Percentiles rank a stretch among this genome's conserved stretches.
phyloP scores from a whole-genome alignment of 1,139 yeast genomes.

The Suhomyces coccinellae region DNA sequence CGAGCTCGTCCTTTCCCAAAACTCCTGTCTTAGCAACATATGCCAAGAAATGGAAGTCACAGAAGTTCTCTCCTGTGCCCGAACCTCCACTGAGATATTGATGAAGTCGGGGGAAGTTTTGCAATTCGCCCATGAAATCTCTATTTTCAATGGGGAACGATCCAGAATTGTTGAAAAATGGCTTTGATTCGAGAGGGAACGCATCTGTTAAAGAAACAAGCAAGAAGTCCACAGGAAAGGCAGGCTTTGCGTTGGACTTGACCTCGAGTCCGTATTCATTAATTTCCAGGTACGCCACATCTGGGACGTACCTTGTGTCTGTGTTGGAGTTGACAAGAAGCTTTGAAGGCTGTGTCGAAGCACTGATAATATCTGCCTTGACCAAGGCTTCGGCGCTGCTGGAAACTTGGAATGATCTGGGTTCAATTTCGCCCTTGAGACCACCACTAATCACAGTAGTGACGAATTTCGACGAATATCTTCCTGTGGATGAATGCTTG shows the following conservation, averaged over 20 bases:
- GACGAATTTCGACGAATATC: conserved; percentile 83
- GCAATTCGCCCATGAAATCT: conserved; percentile 70
- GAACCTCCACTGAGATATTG: conserved; percentile 45
- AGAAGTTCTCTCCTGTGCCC: conserved; percentile 42
- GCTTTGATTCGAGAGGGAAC: conserved; percentile 68
- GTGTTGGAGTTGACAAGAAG: conserved; percentile 76
- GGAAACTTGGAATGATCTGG: conserved; percentile 87
- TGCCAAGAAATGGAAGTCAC: conserved; percentile 73
- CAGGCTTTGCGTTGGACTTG: conserved; percentile 88
- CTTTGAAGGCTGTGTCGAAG: conserved; percentile 89
- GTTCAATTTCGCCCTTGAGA: conserved; percentile 81
- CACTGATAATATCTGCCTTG: conserved; percentile 79
- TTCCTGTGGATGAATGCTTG: conserved; percentile 65
- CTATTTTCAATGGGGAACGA: conserved; percentile 78
- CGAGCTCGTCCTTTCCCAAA: conserved; percentile 52
- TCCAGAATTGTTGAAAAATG: conserved; percentile 41
- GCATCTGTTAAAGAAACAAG: conserved; percentile 91
- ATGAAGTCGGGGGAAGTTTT: conserved; percentile 51
- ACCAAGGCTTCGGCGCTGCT: conserved; percentile 85
- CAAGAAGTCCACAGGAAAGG: conserved; percentile 92
- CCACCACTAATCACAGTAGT: conserved; percentile 94
- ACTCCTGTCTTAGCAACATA: conserved; percentile 58
- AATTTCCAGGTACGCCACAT: conserved; percentile 77
- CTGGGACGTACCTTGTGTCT: conserved; percentile 84
- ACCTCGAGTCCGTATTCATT: conserved; percentile 90